Evolutionary conservation across 345 rosid species (phyloP).

Genomic region (Raphanus raphanistrum): DNA sequence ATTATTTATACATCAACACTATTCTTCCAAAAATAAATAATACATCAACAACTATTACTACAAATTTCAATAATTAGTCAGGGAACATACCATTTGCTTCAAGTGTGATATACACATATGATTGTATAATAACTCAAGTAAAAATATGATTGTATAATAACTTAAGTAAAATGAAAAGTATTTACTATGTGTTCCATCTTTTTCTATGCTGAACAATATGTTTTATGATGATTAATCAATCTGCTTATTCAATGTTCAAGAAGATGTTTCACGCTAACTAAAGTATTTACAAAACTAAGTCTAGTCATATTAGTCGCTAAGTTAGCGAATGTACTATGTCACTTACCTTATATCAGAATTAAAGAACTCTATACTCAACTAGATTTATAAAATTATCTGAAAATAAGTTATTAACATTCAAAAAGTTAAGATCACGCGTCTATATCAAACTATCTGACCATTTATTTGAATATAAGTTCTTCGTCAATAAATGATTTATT

Average conservation of each 20-base stretch:
- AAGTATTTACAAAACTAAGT: neutral
- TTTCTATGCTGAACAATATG: neutral
- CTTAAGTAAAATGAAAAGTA: neutral
- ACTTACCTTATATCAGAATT: neutral
- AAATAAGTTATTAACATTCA: neutral
- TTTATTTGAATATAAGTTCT: neutral
- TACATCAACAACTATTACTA: conserved; percentile 14
- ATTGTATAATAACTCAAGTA: neutral
- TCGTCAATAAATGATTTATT: neutral
- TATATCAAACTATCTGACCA: neutral
- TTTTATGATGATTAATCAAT: neutral
- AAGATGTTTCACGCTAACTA: neutral
- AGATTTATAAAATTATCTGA: neutral
- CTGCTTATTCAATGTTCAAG: neutral
- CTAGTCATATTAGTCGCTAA: neutral
- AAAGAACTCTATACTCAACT: neutral
- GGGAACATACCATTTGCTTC: conserved; percentile 2
- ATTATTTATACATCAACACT: conserved; percentile 14
- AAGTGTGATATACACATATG: neutral
- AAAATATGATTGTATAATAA: neutral
- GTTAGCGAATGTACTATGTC: neutral
- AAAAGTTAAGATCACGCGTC: neutral
- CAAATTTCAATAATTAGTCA: conserved; percentile 1
- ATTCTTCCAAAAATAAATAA: neutral
- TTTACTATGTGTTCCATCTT: neutral